Conservation (phyloP, 306 rosid species). For the Quercus engelmannii region DNA sequence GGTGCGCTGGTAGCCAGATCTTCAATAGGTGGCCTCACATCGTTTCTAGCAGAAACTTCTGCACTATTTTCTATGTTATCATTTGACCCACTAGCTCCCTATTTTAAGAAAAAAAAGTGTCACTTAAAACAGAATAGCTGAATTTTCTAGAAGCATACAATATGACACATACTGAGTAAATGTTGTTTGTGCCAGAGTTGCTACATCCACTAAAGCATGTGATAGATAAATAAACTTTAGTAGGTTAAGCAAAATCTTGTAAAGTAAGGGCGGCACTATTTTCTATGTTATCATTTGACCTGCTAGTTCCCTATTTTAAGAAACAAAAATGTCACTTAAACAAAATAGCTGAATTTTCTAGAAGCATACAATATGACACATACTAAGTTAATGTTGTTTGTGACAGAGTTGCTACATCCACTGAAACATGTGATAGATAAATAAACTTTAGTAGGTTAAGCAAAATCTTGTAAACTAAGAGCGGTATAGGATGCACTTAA, state of each 20-base stretch:
- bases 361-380: slow-evolving; percentile 16
- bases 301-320: slow-evolving; percentile 52
- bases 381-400: background rate
- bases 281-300: slow-evolving; percentile 30
- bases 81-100: slow-evolving; percentile 52
- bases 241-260: background rate
- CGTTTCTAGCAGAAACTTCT: slow-evolving; percentile 30
- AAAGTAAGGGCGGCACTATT: background rate
- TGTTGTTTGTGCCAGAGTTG: background rate
- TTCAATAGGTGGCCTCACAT: slow-evolving; percentile 33
- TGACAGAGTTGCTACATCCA: background rate
- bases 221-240: background rate
- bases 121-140: slow-evolving; percentile 25
- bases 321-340: slow-evolving; percentile 43
- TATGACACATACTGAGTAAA: background rate
- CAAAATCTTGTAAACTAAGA: background rate
- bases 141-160: slow-evolving; percentile 23
- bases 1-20: slow-evolving; percentile 34
- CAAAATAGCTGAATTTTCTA: slow-evolving; percentile 17
- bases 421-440: background rate
- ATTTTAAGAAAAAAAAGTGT: slow-evolving; percentile 40
- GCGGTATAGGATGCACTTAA: background rate
- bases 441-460: background rate
- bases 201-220: background rate
- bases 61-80: slow-evolving; percentile 25